Base-by-base conservation (phyloP, 2,329 filamentous ascomycete genomes). In the Teratosphaeria destructans region DNA sequence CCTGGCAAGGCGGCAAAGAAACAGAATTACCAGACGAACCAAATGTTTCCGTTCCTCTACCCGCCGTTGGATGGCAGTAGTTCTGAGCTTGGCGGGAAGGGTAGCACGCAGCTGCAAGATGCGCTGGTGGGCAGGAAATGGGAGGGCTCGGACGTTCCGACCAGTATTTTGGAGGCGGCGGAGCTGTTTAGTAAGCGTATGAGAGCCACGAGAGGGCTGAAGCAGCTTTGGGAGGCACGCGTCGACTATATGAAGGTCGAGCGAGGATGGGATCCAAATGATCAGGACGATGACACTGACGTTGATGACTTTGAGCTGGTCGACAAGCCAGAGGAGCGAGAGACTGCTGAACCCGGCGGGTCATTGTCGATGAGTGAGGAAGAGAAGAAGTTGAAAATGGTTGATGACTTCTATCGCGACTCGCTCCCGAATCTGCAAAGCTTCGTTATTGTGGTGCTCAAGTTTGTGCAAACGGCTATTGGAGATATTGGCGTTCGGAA, bases 1-100 rank as follows among this genome's bases (percentile, higher is more conserved):
- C 82, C 84, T 3, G 84, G 91, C 29, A 99, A 97, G 73, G 90
- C 89, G 57, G 92, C 88, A 0, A 99, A 99, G 79, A 99, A 99
- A 72, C 94, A 99, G 70, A 99, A 97, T 67, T 99, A 99, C 69
- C 94, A 99, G 73, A 99, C 94, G 0, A 99, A 99, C 70, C 94
- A 99, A 68, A 94, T 96, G 71, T 97, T 99, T 65, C 94, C 94
- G 0, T 97, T 99, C 70, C 85, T 99, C 77, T 99, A 99, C 67
- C 94, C 94, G 1, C 94, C 94, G 1, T 78, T 96, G 19, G 93
- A 96, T 73, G 87, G 86, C 62, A 87, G 85, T 27, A 96, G 91
- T 74, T 96, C 95, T 70, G 89, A 87, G 66, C 86, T 93, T 43
- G 93, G 94, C 56, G 93, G 93, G 0, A 96, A 95, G 71, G 92